Evolutionary conservation across 2,329 filamentous ascomycete species (phyloP), one percentile per base, ranked within the genome.

Genomic region (Purpureocillium lavendulum): DNA sequence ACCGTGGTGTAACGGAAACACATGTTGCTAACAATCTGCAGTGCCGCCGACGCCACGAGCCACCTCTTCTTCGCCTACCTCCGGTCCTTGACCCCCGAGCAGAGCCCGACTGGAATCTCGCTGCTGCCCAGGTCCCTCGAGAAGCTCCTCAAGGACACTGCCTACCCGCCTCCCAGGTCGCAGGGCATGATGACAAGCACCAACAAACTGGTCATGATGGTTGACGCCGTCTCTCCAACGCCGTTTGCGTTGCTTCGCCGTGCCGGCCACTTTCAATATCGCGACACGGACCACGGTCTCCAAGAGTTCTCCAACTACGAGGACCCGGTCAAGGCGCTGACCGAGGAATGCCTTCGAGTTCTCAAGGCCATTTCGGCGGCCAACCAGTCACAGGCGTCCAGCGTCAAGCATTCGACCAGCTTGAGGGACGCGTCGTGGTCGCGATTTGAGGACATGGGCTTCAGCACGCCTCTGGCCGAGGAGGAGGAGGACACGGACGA

Each of bases 61-160:
- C 92, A 98, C 67, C 69, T 98, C 40, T 98, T 98, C 71, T 98
- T 98, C 58, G 92, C 92, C 40, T 98, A 97, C 59, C 77, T 98
- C 35, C 79, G 92, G 51, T 96, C 89, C 1, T 67, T 95, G 35
- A 80, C 87, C 2, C 90, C 92, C n/a, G 83, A 90, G 46, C 76
- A 81, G 46, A 76, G 78, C 24, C 69, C 83, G 38, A 85, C 79
- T 46, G 85, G 85, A 35, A 94, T 97, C 45, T 85, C 89, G 0
- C 76, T 83, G 47, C 75, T 98, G 13, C 92, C 92, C 8, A 83
- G 89, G 57, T 95, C 92, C 11, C 73, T 98, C 14, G 88, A 96
- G 64, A 85, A 90, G 49, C 72, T 98, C 11, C 73, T 97, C 29
- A 81, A 90, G 53, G 88, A 94, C 51, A 95, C 90, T 36, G 87